Percentiles rank a stretch among this genome's conserved stretches.
phyloP scores from a whole-genome alignment of 805 yeast species.

The Yamadazyma sp. region DNA sequence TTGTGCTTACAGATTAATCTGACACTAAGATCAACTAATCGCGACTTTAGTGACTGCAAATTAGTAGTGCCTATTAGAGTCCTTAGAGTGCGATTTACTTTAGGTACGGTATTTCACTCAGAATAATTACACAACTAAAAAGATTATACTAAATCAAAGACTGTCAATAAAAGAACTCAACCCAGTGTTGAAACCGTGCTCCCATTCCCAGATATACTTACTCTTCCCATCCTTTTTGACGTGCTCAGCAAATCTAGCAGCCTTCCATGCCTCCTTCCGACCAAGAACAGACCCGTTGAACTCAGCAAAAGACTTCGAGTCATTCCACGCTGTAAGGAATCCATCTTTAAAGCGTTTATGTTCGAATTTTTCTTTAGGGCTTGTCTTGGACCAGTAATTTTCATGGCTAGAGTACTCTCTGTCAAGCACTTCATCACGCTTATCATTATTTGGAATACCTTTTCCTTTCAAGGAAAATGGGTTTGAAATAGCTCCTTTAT shows the following conservation, averaged over 20 bases:
- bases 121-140: too few relatives aligned
- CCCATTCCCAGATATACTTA: conserved; percentile 80
- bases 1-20: too few relatives aligned
- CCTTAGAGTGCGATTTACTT: too few relatives aligned
- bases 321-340: conserved; percentile 71
- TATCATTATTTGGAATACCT: conserved; percentile 39
- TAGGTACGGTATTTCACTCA: too few relatives aligned
- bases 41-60: conserved; percentile 2
- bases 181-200: conserved; percentile 78
- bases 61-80: too few relatives aligned
- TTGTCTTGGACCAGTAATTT: conserved; percentile 66
- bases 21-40: conserved; percentile 1
- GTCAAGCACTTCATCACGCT: conserved; percentile 41
- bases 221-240: conserved; percentile 53
- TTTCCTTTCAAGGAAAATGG: conserved; percentile 24
- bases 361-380: conserved; percentile 63
- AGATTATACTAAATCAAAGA: neutral
- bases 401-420: conserved; percentile 47
- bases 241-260: conserved; percentile 64
- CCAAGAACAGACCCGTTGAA: conserved; percentile 75
- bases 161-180: conserved; percentile 36
- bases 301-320: conserved; percentile 64
- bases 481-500: conserved; percentile 48
- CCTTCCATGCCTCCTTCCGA: conserved; percentile 66
- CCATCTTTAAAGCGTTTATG: conserved; percentile 83